Conservation (phyloP, 2,329 filamentous ascomycete genomes). For the Aureobasidium subglaciale region DNA sequence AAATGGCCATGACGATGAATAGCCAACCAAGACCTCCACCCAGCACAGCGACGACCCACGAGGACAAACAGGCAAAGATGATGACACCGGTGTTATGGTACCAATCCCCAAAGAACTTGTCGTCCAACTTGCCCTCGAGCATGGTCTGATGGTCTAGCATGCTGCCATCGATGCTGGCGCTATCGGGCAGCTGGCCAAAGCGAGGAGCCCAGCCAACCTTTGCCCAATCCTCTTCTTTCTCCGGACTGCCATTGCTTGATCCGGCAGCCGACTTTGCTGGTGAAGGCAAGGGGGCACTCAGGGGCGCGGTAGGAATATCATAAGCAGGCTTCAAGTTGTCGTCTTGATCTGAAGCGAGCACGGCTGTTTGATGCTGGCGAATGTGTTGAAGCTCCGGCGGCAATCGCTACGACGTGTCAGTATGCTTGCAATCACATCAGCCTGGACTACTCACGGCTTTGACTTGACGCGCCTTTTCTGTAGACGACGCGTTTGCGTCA, state of each 20-base stretch:
- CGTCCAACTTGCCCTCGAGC: slow-evolving; percentile 74
- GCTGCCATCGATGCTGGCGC: slow-evolving; percentile 43
- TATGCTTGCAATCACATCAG: not conserved
- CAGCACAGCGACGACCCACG: slow-evolving; percentile 82
- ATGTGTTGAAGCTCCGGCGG: slow-evolving; percentile 58
- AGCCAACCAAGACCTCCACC: slow-evolving; percentile 92
- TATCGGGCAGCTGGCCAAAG: slow-evolving; percentile 62
- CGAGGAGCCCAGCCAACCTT: slow-evolving; percentile 81
- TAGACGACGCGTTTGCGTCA: slow-evolving; percentile 73
- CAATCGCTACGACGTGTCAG: slow-evolving; percentile 43
- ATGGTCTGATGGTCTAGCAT: slow-evolving; percentile 82
- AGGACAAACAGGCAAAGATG: slow-evolving; percentile 80
- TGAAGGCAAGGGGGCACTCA: slow-evolving; percentile 57
- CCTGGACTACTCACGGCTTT: slow-evolving; percentile 55
- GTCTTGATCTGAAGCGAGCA: slow-evolving; percentile 70
- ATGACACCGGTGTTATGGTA: slow-evolving; percentile 97
- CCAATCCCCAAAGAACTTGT: slow-evolving; percentile 95
- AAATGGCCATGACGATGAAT: slow-evolving; percentile 84
- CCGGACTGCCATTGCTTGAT: slow-evolving; percentile 39
- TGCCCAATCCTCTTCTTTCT: slow-evolving; percentile 46
- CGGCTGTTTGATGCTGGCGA: slow-evolving; percentile 56
- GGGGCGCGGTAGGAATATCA: slow-evolving; percentile 69
- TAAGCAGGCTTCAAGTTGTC: slow-evolving; percentile 62
- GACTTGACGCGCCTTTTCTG: slow-evolving; percentile 77
- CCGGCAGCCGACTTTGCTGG: slow-evolving; percentile 31